These are phyloP conservation scores for Calonectria hongkongensis DNA, from an alignment of 2,329 filamentous ascomycete species.

Conservation along the genomic window DNA sequence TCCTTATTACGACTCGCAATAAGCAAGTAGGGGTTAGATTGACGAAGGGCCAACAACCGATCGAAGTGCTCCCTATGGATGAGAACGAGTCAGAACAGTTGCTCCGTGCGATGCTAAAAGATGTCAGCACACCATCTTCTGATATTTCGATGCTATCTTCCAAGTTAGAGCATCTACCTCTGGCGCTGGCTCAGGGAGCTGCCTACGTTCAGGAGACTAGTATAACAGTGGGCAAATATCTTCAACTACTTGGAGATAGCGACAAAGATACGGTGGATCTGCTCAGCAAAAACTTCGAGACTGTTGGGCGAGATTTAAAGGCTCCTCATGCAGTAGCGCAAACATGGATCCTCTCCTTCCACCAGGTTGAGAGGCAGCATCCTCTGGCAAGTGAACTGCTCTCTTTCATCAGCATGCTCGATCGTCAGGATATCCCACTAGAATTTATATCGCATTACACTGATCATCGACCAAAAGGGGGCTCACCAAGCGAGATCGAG, in stretches of 20 bases:
- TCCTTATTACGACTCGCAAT: slow-evolving; percentile 60
- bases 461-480: neutral
- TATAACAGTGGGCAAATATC: slow-evolving; percentile 52
- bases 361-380: slow-evolving; percentile 55
- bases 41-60: slow-evolving; percentile 41
- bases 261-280: slow-evolving; percentile 41
- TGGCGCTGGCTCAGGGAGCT: slow-evolving; percentile 60
- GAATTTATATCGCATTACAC: too few species aligned
- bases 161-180: slow-evolving; percentile 56
- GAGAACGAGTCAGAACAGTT: slow-evolving; percentile 43
- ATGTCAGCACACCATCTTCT: neutral
- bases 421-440: slow-evolving; percentile 56
- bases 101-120: slow-evolving; percentile 22
- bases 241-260: slow-evolving; percentile 51
- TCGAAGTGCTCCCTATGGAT: slow-evolving; percentile 57
- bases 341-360: slow-evolving; percentile 61
- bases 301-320: slow-evolving; percentile 54
- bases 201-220: slow-evolving; percentile 59
- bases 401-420: slow-evolving; percentile 58
- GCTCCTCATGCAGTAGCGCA: slow-evolving; percentile 53
- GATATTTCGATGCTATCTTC: slow-evolving; percentile 45
- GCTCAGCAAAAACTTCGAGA: slow-evolving; percentile 57
- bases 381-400: slow-evolving; percentile 55
- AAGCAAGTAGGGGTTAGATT: slow-evolving; percentile 55
- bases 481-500: slow-evolving; percentile 27